phyloP scores from a whole-genome alignment of 345 rosid genomes.

The Sisymbrium irio region DNA sequence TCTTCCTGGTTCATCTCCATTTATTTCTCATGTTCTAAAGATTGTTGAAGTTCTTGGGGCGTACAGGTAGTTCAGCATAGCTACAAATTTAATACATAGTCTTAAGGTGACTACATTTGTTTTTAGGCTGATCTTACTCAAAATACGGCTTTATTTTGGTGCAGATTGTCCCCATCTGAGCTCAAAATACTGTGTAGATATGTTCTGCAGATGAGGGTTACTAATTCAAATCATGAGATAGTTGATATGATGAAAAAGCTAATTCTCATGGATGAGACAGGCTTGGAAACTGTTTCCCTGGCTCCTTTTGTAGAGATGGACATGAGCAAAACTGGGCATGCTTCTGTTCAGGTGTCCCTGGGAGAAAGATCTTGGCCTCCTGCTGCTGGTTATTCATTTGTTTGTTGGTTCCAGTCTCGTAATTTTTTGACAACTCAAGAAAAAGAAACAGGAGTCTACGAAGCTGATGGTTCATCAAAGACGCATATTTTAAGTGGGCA shows the following conservation, averaged over 20 bases:
- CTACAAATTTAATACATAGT: not conserved
- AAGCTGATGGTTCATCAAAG: slow-evolving; percentile 57
- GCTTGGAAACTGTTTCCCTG: slow-evolving; percentile 71
- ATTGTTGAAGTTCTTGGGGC: slow-evolving; percentile 97
- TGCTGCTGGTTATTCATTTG: slow-evolving; percentile 99
- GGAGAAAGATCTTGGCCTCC: slow-evolving; percentile 99
- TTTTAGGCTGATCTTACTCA: slow-evolving; percentile 25
- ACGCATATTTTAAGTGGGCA: slow-evolving; percentile 43
- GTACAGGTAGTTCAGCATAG: slow-evolving; percentile 55
- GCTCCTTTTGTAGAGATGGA: slow-evolving; percentile 98
- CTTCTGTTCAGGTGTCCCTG: slow-evolving; percentile 91
- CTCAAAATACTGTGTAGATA: slow-evolving; percentile 79
- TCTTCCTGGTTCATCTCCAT: slow-evolving; percentile 76
- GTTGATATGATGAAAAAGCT: slow-evolving; percentile 94
- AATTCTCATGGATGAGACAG: slow-evolving; percentile 81
- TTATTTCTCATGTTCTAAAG: slow-evolving; percentile 79
- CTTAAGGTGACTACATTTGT: not conserved
- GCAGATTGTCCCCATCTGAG: slow-evolving; percentile 94
- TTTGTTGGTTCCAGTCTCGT: slow-evolving; percentile 94
- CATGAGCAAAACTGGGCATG: slow-evolving; percentile 93
- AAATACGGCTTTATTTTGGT: slow-evolving; percentile 26
- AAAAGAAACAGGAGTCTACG: slow-evolving; percentile 57
- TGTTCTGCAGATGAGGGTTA: slow-evolving; percentile 75
- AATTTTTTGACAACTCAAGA: slow-evolving; percentile 64
- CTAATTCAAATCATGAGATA: slow-evolving; percentile 66